These are phyloP conservation scores for Tetrapisispora iriomotensis DNA, from an alignment of 805 yeast genomes.

Conservation along the genomic window DNA sequence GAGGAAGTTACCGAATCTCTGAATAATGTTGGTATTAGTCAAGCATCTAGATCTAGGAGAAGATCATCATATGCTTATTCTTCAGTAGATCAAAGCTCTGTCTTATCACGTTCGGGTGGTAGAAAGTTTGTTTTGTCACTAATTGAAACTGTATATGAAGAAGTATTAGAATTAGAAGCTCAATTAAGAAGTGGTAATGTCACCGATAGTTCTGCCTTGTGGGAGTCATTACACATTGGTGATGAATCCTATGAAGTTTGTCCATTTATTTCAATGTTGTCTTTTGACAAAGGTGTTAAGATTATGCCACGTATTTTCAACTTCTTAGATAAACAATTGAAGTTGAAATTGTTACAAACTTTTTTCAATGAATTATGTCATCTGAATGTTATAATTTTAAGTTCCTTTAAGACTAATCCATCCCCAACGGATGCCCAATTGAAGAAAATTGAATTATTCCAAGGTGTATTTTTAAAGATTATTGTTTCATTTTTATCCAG, in stretches of 20 bases:
- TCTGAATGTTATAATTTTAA: constrained; percentile 64
- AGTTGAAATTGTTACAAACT: constrained; percentile 64
- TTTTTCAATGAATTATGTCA: constrained; percentile 73
- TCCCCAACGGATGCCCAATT: constrained; percentile 43
- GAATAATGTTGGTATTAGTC: constrained; percentile 23
- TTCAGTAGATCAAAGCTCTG: constrained; percentile 28
- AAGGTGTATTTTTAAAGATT: constrained; percentile 71
- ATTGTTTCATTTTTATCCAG: constrained; percentile 69
- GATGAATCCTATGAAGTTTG: constrained; percentile 51
- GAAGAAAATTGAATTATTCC: constrained; percentile 66
- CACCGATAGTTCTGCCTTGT: constrained; percentile 42
- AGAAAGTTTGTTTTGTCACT: constrained; percentile 51
- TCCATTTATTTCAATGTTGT: constrained; percentile 75
- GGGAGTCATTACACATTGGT: constrained; percentile 71
- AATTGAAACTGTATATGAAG: constrained; percentile 70
- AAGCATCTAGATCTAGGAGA: constrained; percentile 24
- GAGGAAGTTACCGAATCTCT: constrained; percentile 26
- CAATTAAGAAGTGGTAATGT: constrained; percentile 48
- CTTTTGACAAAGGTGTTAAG: constrained; percentile 81
- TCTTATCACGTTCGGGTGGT: constrained; percentile 30
- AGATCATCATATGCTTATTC: constrained; percentile 30
- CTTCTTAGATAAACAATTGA: constrained; percentile 66
- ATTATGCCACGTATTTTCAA: constrained; percentile 82
- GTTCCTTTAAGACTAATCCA: constrained; percentile 63
- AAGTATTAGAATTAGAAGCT: constrained; percentile 72